Evolutionary conservation across 2,329 filamentous ascomycete species (phyloP), one percentile per base, ranked within the genome.

Genomic region (Zymoseptoria crescenta): DNA sequence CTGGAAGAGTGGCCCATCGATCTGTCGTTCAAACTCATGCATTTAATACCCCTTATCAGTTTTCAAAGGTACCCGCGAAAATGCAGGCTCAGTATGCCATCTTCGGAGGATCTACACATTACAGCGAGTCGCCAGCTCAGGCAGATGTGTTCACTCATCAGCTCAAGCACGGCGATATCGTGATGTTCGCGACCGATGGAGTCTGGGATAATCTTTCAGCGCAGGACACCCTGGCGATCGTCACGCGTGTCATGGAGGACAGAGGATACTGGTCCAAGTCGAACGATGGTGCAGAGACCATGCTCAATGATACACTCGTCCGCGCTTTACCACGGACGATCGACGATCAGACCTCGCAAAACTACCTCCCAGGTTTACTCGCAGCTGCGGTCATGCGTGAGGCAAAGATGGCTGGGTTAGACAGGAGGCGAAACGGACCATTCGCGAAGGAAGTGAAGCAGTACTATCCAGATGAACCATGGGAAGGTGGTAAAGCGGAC

Each of bases 1-100:
- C 90, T 27, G 95, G 93, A 66, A 90, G 88, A 13, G 89, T 99
- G 30, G 87, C 94, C 73, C 83, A 87, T 58, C 87, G 86, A 70
- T 96, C 91, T 1, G 83, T 86, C 53, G 88, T 91, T 24, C 94
- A 99, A 75, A 96, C 91, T 0, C 94, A 99, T 74, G 91, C 87
- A 50, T 99, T 99, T 81, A 99, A 99, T 75, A 97, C 94, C 0
- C 94, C 94, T 0, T 99, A 89, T 71, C 94, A 99, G 74, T 83
- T 99, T 49, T 93, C 91, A 56, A 86, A 96, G 56, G 87, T 96
- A 7, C 93, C 94, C 0, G 83, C 87, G 3, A 84, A 83, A 67
- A 87, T 96, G 75, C 82, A 91, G 58, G 83, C 85, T 21, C 89
- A 94, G 68, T 87, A 91, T 68, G 84, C 86, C 10, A 84, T 90